Evolutionary conservation across 768 basidiomycete species (phyloP).

Genomic region (Lactarius evosmus): DNA sequence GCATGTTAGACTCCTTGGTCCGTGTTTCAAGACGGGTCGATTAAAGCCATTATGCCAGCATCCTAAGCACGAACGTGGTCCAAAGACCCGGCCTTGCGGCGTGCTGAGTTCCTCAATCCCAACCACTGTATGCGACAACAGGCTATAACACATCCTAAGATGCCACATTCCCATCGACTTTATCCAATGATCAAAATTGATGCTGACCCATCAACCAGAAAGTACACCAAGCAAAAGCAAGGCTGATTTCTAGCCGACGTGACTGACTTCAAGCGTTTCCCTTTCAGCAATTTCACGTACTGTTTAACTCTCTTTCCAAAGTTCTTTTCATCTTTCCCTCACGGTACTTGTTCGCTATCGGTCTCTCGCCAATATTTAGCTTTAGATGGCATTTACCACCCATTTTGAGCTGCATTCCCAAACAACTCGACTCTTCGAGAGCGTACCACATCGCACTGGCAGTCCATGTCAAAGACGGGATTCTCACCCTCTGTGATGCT

Average conservation of each 20-base stretch:
- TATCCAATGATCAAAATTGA: slow-evolving; percentile 61
- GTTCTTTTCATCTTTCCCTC: no score
- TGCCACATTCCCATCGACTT: slow-evolving; percentile 59
- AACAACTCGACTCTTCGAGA: slow-evolving; percentile 82
- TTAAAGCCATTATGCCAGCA: slow-evolving; percentile 77
- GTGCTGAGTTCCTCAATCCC: slow-evolving; percentile 64
- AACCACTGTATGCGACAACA: slow-evolving; percentile 48
- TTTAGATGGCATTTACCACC: no score
- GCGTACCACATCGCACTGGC: slow-evolving; percentile 62
- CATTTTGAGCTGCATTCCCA: slow-evolving; percentile 86
- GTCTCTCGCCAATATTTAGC: no score
- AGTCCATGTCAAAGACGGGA: slow-evolving; percentile 64
- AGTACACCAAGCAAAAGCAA: slow-evolving; percentile 52
- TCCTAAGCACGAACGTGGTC: slow-evolving; percentile 61
- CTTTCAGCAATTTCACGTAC: slow-evolving; percentile 80
- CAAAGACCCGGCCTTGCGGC: slow-evolving; percentile 49
- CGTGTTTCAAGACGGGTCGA: slow-evolving; percentile 81
- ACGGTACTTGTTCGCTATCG: no score
- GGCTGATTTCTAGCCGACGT: slow-evolving; percentile 52
- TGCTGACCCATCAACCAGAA: slow-evolving; percentile 59
- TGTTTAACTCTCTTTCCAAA: slow-evolving; percentile 79
- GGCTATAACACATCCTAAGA: slow-evolving; percentile 65
- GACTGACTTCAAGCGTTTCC: slow-evolving; percentile 75
- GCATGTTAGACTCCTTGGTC: slow-evolving; percentile 86
- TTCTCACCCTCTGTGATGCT: no score